Evolutionary conservation across 2,329 filamentous ascomycete species (phyloP).

Genomic region (Metarhizium guizhouense): DNA sequence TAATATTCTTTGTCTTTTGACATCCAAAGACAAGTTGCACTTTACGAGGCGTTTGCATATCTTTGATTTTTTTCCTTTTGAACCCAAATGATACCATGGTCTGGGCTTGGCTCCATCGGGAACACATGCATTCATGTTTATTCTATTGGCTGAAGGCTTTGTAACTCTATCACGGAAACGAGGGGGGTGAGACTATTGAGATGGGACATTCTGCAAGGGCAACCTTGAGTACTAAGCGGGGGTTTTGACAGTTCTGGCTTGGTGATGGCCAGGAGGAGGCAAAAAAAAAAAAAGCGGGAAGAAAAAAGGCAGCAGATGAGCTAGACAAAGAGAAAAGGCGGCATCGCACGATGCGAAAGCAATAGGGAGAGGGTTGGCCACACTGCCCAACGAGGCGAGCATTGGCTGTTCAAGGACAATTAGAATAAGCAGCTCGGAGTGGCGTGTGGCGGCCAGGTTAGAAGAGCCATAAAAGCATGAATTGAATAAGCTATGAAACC

Average conservation of each 20-base stretch:
- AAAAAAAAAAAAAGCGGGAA: background rate
- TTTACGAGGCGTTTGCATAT: constrained; percentile 11
- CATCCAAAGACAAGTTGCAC: background rate
- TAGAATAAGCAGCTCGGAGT: background rate
- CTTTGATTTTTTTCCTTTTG: background rate
- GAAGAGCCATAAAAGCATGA: background rate
- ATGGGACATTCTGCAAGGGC: constrained; percentile 11
- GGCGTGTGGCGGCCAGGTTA: background rate
- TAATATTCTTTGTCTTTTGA: constrained; percentile 11
- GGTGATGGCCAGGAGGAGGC: background rate
- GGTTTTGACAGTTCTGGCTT: background rate
- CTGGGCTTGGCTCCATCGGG: constrained; percentile 8
- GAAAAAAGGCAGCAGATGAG: background rate
- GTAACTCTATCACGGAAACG: constrained; percentile 16
- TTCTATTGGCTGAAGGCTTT: constrained; percentile 12
- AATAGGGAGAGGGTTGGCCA: background rate
- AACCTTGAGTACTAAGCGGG: constrained; percentile 11
- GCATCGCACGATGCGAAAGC: background rate
- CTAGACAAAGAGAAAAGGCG: background rate
- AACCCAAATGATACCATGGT: constrained; percentile 21
- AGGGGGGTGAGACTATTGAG: constrained; percentile 7
- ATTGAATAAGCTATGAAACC: background rate
- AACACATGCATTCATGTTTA: constrained; percentile 7
- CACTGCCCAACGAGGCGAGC: background rate
- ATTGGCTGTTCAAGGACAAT: background rate